phyloP scores from a whole-genome alignment of 345 rosid genomes.

The Hibiscus syriacus region DNA sequence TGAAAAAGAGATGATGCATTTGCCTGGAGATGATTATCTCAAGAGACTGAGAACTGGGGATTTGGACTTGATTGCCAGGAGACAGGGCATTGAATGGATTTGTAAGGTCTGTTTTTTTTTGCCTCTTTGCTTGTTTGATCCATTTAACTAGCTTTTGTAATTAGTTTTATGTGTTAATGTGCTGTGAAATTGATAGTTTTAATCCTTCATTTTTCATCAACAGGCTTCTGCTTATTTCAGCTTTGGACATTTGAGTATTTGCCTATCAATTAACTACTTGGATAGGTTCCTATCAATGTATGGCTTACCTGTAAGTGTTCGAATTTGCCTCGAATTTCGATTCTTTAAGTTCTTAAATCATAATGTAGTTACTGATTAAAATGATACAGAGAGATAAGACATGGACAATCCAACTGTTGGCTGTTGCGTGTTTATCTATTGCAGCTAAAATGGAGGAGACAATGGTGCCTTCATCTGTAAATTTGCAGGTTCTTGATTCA shows the following conservation, averaged over 20 bases:
- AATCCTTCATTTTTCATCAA: conserved; percentile 10
- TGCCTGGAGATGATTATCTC: conserved; percentile 50
- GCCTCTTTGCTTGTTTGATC: conserved; percentile 14
- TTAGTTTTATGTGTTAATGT: neutral
- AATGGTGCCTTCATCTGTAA: conserved; percentile 36
- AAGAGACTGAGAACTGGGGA: conserved; percentile 46
- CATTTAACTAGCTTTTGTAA: neutral
- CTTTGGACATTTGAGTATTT: conserved; percentile 50
- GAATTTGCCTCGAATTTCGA: neutral
- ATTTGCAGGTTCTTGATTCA: conserved; percentile 45
- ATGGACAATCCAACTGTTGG: conserved; percentile 56
- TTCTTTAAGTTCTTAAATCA: neutral
- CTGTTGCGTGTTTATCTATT: conserved; percentile 65
- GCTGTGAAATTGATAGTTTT: neutral
- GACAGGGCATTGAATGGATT: conserved; percentile 64
- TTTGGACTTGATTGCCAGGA: conserved; percentile 41
- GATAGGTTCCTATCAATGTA: conserved; percentile 65
- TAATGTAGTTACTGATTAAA: neutral
- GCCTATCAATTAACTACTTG: conserved; percentile 56
- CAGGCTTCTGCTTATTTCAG: conserved; percentile 56
- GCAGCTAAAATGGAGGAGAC: conserved; percentile 71
- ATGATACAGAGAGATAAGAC: conserved; percentile 42
- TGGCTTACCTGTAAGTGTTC: conserved; percentile 55
- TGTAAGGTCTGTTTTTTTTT: conserved; percentile 35
- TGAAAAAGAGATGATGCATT: conserved; percentile 47